Conservation (phyloP, 768 basidiomycete species). For the Russula griseocarnosa region DNA sequence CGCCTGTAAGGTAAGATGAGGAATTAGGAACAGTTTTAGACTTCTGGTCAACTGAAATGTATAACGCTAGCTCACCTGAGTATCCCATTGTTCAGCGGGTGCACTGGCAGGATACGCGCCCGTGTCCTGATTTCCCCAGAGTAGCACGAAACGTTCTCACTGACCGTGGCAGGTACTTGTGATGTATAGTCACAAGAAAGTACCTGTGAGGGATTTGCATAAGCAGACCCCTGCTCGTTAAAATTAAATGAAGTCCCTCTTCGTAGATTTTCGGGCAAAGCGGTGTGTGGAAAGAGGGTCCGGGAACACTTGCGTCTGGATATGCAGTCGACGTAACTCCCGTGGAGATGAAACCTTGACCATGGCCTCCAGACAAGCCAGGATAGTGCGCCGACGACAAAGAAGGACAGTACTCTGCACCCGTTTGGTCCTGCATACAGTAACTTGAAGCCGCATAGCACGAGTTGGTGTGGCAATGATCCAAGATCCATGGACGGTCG, state of each 20-base stretch:
- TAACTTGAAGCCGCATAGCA: neutral
- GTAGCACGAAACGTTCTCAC: too few species aligned
- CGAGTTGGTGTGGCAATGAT: neutral
- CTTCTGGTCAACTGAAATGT: neutral
- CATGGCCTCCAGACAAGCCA: neutral
- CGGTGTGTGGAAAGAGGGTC: neutral
- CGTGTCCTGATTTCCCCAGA: too few species aligned
- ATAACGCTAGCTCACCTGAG: neutral
- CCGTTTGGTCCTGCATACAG: neutral
- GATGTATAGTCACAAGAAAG: neutral
- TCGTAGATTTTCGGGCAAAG: too few species aligned
- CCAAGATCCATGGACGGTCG: neutral
- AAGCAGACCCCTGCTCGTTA: neutral
- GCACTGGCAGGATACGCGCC: neutral
- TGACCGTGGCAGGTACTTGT: neutral
- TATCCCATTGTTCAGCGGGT: too few species aligned
- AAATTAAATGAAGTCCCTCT: neutral
- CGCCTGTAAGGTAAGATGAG: too few species aligned
- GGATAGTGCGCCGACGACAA: too few species aligned
- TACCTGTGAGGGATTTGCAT: neutral
- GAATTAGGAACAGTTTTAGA: too few species aligned
- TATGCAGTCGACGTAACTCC: neutral
- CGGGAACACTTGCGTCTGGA: neutral
- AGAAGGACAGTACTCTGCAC: too few species aligned
- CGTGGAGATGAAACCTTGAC: neutral